phyloP scores from a whole-genome alignment of 345 rosid species.

The Linum lewisii region DNA sequence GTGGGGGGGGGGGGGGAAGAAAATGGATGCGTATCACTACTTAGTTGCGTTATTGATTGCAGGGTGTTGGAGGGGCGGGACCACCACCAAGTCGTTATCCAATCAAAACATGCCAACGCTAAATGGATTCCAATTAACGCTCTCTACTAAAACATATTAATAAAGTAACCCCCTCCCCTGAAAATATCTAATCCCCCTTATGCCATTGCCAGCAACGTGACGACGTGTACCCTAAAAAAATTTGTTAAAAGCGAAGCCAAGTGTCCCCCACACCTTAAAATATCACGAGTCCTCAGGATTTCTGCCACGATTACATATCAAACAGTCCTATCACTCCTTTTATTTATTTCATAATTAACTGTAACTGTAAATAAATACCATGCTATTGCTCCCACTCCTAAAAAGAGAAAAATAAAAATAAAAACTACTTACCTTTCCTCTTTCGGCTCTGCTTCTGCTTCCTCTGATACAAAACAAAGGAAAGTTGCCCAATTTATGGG shows the following conservation, averaged over 20 bases:
- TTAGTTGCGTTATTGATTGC: too few species aligned
- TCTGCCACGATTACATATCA: conserved; percentile 29
- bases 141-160: too few species aligned
- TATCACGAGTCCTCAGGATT: conserved; percentile 22
- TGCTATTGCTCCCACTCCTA: too few species aligned
- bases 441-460: background rate
- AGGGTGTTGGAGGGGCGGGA: too few species aligned
- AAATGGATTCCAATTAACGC: too few species aligned
- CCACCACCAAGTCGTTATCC: too few species aligned
- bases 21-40: too few species aligned
- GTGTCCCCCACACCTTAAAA: conserved; percentile 30
- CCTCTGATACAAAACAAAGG: background rate
- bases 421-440: background rate
- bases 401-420: background rate
- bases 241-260: conserved; percentile 24
- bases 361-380: background rate
- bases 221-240: conserved; percentile 25
- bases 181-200: conserved; percentile 25
- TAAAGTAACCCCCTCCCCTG: too few species aligned
- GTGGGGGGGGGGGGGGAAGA: too few species aligned
- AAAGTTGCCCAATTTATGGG: conserved; percentile 11
- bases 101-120: too few species aligned
- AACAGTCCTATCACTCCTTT: background rate
- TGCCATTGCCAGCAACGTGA: background rate
- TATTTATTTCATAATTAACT: background rate